These are phyloP conservation scores for Hydnum rufescens DNA, from an alignment of 768 basidiomycete genomes.

Conservation along the genomic window DNA sequence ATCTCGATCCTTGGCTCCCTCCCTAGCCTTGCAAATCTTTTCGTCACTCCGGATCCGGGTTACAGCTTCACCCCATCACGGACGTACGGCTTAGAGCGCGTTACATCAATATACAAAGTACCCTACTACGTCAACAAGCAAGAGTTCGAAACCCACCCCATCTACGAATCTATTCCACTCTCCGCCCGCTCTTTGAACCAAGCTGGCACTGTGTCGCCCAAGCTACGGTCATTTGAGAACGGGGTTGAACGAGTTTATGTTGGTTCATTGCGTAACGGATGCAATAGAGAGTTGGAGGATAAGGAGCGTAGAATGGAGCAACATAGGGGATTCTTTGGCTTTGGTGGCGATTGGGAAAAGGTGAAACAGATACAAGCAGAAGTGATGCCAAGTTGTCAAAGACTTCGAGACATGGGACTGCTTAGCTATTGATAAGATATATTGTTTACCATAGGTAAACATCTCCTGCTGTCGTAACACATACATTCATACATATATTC, in stretches of 20 bases:
- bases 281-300: conserved; percentile 45
- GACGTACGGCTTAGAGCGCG: conserved; percentile 48
- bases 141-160: conserved; percentile 63
- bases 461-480: no score
- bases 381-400: conserved; percentile 56
- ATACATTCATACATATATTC: no score
- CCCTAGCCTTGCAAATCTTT: conserved; percentile 25
- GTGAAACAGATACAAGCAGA: conserved; percentile 54
- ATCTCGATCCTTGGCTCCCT: conserved; percentile 71
- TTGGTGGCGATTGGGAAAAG: conserved; percentile 86
- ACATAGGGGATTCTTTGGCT: conserved; percentile 72
- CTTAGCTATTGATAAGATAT: conserved; percentile 5
- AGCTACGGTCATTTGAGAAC: conserved; percentile 49
- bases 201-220: conserved; percentile 16
- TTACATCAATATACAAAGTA: conserved; percentile 49
- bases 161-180: conserved; percentile 26
- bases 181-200: conserved; percentile 12
- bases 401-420: conserved; percentile 27
- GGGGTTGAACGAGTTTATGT: conserved; percentile 59
- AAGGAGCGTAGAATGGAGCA: conserved; percentile 53
- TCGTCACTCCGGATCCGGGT: conserved; percentile 51
- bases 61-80: conserved; percentile 47
- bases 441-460: background rate
- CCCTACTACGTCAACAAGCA: conserved; percentile 67
- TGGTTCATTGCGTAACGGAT: conserved; percentile 45